These are phyloP conservation scores for Leccinum angustisporum DNA, from an alignment of 1,284 basidiomycete species.

Conservation along the genomic window DNA sequence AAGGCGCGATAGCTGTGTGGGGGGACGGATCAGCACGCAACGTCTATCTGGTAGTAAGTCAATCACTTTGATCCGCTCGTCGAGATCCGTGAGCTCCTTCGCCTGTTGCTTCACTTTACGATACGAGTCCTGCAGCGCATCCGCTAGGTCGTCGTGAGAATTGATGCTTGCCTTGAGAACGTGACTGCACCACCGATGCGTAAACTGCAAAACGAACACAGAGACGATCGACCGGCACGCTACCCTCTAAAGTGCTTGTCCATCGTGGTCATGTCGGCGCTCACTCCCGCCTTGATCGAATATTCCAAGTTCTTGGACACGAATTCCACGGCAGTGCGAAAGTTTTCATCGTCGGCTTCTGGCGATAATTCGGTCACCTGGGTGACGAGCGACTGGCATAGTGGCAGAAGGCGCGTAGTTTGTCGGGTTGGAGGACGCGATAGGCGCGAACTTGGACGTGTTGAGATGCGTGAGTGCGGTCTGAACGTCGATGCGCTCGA, in stretches of 20 bases:
- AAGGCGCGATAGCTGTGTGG: constrained; percentile 50
- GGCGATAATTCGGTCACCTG: constrained; percentile 45
- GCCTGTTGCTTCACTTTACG: constrained; percentile 48
- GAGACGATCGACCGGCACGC: constrained; percentile 12
- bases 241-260: constrained; percentile 62
- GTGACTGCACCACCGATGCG: constrained; percentile 40
- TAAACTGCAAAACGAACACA: constrained; percentile 14
- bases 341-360: constrained; percentile 45
- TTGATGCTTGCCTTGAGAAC: constrained; percentile 70
- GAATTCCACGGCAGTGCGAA: constrained; percentile 52
- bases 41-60: background rate
- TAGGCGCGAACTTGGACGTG: constrained; percentile 50
- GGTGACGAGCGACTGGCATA: constrained; percentile 55
- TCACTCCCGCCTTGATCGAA: constrained; percentile 53
- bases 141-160: constrained; percentile 55
- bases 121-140: constrained; percentile 55
- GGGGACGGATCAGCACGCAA: constrained; percentile 8
- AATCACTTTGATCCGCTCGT: constrained; percentile 60
- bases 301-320: constrained; percentile 49
- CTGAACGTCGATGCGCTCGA: constrained; percentile 41
- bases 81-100: constrained; percentile 54
- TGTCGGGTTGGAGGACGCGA: constrained; percentile 45
- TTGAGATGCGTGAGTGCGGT: constrained; percentile 54
- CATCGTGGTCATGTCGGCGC: constrained; percentile 53
- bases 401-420: constrained; percentile 50